Conservation (phyloP, 106 monocot genomes). For the Apostasia ramifera region DNA sequence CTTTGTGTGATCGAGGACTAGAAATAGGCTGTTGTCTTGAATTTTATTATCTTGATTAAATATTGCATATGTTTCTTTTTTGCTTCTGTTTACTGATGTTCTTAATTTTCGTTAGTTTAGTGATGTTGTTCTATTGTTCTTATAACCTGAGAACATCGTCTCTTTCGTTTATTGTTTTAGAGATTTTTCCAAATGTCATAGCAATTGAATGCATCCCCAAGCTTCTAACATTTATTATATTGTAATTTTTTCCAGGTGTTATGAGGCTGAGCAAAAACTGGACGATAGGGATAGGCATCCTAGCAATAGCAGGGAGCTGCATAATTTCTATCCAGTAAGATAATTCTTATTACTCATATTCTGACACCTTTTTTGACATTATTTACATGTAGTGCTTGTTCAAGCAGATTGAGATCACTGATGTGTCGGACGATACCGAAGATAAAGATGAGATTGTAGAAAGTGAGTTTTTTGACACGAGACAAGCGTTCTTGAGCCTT, state of each 20-base stretch:
- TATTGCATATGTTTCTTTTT: too few relatives aligned
- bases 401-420: constrained; percentile 70
- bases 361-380: not conserved
- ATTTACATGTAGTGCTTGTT: not conserved
- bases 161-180: too few relatives aligned
- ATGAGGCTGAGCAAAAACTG: constrained; percentile 63
- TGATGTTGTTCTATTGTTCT: too few relatives aligned
- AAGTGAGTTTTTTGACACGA: constrained; percentile 93
- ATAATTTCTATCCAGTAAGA: constrained; percentile 62
- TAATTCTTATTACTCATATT: not conserved
- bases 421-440: constrained; percentile 69
- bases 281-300: constrained; percentile 91
- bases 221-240: not conserved
- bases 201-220: too few relatives aligned
- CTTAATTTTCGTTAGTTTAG: too few relatives aligned
- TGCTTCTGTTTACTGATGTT: too few relatives aligned
- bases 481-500: constrained; percentile 91
- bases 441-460: constrained; percentile 92
- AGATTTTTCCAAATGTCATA: too few relatives aligned
- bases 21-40: too few relatives aligned
- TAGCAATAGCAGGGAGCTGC: constrained; percentile 56
- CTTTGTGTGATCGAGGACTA: too few relatives aligned
- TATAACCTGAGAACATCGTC: too few relatives aligned
- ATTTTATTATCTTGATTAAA: too few relatives aligned
- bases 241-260: constrained; percentile 43